phyloP scores from a whole-genome alignment of 495 filamentous ascomycete genomes.

The Hypoxylon intermedium region DNA sequence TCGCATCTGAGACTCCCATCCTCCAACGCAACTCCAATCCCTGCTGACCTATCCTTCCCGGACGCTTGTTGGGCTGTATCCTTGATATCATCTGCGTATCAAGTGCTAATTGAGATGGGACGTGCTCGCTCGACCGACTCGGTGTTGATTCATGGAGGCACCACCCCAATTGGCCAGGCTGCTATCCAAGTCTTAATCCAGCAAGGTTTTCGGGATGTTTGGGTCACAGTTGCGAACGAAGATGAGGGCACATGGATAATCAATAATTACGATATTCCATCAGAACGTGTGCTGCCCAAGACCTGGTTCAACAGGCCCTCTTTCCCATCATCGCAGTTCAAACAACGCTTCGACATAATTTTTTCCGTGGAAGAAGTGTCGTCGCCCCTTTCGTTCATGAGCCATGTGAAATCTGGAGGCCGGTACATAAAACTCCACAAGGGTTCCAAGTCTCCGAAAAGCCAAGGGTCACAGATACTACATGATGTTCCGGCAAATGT shows the following conservation, averaged over 20 bases:
- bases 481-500: not conserved
- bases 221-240: not conserved
- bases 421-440: not conserved
- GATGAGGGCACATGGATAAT: not conserved
- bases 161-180: not conserved
- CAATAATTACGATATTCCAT: not conserved
- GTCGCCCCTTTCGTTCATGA: not conserved
- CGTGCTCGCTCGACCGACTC: not conserved
- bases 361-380: not conserved
- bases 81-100: constrained; percentile 54
- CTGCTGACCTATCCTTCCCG: constrained; percentile 46
- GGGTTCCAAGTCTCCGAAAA: not conserved
- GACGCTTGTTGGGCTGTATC: constrained; percentile 52
- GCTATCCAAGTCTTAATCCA: not conserved
- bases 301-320: not conserved
- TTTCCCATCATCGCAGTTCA: not conserved
- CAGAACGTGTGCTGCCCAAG: constrained; percentile 1
- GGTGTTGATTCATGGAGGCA: not conserved
- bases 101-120: constrained; percentile 26
- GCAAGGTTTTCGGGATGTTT: not conserved
- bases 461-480: not conserved
- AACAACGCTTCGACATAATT: not conserved
- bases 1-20: constrained; percentile 23
- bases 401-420: not conserved
- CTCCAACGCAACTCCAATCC: constrained; percentile 33